phyloP scores from a whole-genome alignment of 108 stramenopile species.

The Nannochloropsis oceanica region DNA sequence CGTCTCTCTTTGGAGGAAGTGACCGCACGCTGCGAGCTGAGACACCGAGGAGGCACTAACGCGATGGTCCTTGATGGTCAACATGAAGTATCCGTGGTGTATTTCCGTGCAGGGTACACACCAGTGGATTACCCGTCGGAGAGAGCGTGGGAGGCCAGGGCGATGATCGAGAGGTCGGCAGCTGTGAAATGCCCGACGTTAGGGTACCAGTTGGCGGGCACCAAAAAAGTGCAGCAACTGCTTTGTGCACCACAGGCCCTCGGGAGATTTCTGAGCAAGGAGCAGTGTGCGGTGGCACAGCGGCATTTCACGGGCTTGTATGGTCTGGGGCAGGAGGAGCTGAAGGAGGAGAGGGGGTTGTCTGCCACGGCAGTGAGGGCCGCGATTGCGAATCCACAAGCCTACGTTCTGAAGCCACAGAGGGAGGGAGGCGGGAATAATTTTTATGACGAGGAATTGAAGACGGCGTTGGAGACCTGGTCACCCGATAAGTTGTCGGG shows the following conservation, averaged over 20 bases:
- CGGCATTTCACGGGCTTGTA: slow-evolving; percentile 33
- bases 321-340: slow-evolving; percentile 26
- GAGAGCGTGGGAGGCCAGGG: slow-evolving; percentile 70
- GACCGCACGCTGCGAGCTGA: not conserved
- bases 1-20: slow-evolving; percentile 50
- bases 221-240: slow-evolving; percentile 95
- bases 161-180: slow-evolving; percentile 51
- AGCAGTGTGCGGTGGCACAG: slow-evolving; percentile 27
- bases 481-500: slow-evolving; percentile 2
- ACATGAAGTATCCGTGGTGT: slow-evolving; percentile 59
- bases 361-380: slow-evolving; percentile 50
- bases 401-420: slow-evolving; percentile 91
- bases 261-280: slow-evolving; percentile 56
- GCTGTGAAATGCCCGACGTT: slow-evolving; percentile 83
- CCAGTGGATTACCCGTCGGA: slow-evolving; percentile 71
- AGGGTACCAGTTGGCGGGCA: slow-evolving; percentile 87
- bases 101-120: slow-evolving; percentile 81
- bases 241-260: slow-evolving; percentile 55
- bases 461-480: not conserved
- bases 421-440: slow-evolving; percentile 98
- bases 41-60: not conserved
- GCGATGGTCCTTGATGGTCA: not conserved
- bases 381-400: slow-evolving; percentile 45
- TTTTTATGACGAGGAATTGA: slow-evolving; percentile 65
- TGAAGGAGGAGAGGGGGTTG: slow-evolving; percentile 15